A percentile compares a stretch with the other conserved stretches of the same genome.
Conservation (phyloP, 257 asterid genomes). For the Oldenlandia corymbosa region DNA sequence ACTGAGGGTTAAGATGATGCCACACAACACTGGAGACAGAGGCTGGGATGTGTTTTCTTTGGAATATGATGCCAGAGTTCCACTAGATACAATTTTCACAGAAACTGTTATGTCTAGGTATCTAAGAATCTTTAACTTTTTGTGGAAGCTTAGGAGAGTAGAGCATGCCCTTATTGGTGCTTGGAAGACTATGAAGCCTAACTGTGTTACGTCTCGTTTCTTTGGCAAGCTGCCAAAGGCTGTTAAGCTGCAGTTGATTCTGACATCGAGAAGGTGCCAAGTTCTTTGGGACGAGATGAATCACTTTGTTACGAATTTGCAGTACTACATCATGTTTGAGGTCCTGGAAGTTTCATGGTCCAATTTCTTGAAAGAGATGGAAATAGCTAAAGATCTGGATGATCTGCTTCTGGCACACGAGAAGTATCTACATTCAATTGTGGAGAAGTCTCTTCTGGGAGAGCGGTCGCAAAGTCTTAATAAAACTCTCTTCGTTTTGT, state of each 20-base stretch:
- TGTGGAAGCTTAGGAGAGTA: slow-evolving; percentile 96
- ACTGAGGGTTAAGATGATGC: slow-evolving; percentile 95
- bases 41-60: slow-evolving; percentile 99
- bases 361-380: slow-evolving; percentile 80
- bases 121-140: slow-evolving; percentile 77
- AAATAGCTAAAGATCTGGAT: slow-evolving; percentile 86
- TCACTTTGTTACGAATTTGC: slow-evolving; percentile 92
- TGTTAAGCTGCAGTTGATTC: slow-evolving; percentile 69
- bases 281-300: slow-evolving; percentile 99
- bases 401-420: slow-evolving; percentile 89
- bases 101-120: slow-evolving; percentile 91
- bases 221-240: slow-evolving; percentile 64
- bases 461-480: slow-evolving; percentile 75
- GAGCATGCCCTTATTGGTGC: slow-evolving; percentile 91
- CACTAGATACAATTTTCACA: slow-evolving; percentile 79
- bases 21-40: slow-evolving; percentile 86
- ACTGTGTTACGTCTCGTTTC: slow-evolving; percentile 75
- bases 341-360: slow-evolving; percentile 97
- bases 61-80: slow-evolving; percentile 92
- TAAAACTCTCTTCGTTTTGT: slow-evolving; percentile 61
- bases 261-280: slow-evolving; percentile 91
- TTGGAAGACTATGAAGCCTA: slow-evolving; percentile 98
- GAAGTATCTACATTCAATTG: slow-evolving; percentile 71
- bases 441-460: slow-evolving; percentile 96
- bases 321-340: slow-evolving; percentile 96